Evolutionary conservation across 2,329 filamentous ascomycete species (phyloP).

Genomic region (Paramyrothecium roridum): DNA sequence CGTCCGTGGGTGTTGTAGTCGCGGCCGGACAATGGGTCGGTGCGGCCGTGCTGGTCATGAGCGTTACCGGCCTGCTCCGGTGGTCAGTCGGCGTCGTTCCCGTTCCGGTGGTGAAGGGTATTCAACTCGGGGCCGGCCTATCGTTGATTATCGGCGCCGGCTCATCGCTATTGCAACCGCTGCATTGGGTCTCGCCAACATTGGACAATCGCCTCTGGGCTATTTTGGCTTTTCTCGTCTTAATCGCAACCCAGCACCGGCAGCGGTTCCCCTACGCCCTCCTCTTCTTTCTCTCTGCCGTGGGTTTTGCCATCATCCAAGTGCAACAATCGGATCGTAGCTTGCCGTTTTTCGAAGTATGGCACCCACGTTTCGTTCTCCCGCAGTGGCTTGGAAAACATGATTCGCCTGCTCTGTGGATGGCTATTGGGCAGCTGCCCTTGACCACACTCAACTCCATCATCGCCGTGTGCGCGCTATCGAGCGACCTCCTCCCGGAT

Average conservation of each 20-base stretch:
- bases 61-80: slow-evolving; percentile 72
- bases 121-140: slow-evolving; percentile 88
- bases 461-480: slow-evolving; percentile 79
- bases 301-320: slow-evolving; percentile 57
- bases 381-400: slow-evolving; percentile 25
- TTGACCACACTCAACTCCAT: slow-evolving; percentile 91
- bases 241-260: slow-evolving; percentile 66
- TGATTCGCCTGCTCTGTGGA: slow-evolving; percentile 37
- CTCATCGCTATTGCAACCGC: slow-evolving; percentile 59
- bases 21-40: slow-evolving; percentile 77
- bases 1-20: slow-evolving; percentile 57
- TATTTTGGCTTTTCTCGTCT: slow-evolving; percentile 66
- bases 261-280: slow-evolving; percentile 76
- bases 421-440: slow-evolving; percentile 83
- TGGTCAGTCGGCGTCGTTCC: slow-evolving; percentile 75
- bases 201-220: slow-evolving; percentile 80
- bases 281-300: slow-evolving; percentile 64
- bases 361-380: slow-evolving; percentile 50
- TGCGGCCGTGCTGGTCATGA: slow-evolving; percentile 70
- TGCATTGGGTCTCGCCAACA: slow-evolving; percentile 66
- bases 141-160: slow-evolving; percentile 79
- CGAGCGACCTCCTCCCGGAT: slow-evolving; percentile 71
- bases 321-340: slow-evolving; percentile 23
- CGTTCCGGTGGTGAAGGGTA: slow-evolving; percentile 86
- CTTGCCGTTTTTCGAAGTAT: slow-evolving; percentile 55